These are phyloP conservation scores for Pseudopithomyces chartarum DNA, from an alignment of 2,329 filamentous ascomycete species.

Conservation along the genomic window DNA sequence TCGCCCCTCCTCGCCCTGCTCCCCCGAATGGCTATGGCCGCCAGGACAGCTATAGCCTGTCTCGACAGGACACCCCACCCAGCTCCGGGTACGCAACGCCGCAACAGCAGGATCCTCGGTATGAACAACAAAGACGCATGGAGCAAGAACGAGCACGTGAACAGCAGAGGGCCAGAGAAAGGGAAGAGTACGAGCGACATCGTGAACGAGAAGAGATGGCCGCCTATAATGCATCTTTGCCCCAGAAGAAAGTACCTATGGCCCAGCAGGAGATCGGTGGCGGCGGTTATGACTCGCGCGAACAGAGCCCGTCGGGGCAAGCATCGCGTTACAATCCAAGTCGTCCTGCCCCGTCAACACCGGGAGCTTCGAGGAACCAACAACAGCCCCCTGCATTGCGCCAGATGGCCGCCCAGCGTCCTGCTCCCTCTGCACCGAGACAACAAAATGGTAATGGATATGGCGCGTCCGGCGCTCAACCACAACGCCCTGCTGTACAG, in stretches of 20 bases:
- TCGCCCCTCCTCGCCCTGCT: conserved; percentile 55
- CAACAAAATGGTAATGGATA: conserved; percentile 43
- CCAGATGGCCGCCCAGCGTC: conserved; percentile 72
- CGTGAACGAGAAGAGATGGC: conserved; percentile 72
- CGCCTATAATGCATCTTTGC: conserved; percentile 87
- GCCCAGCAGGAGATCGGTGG: conserved; percentile 90
- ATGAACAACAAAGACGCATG: conserved; percentile 32
- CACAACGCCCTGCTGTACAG: conserved; percentile 49
- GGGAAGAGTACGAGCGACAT: conserved; percentile 49
- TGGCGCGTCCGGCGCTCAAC: conserved; percentile 27
- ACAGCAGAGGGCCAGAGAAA: conserved; percentile 47
- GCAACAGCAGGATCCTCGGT: conserved; percentile 39
- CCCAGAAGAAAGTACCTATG: conserved; percentile 76
- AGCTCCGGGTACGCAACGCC: conserved; percentile 32
- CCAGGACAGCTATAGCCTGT: conserved; percentile 52
- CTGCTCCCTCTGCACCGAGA: conserved; percentile 75
- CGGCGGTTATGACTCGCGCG: conserved; percentile 54
- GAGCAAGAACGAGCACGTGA: conserved; percentile 50
- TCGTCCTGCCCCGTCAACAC: conserved; percentile 81
- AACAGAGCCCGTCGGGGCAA: conserved; percentile 53
- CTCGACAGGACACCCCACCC: conserved; percentile 40
- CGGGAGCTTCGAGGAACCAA: conserved; percentile 57
- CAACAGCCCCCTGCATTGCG: conserved; percentile 58
- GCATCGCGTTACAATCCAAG: conserved; percentile 81
- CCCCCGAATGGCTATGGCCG: conserved; percentile 50